These are phyloP conservation scores for Ophiognomonia clavigignenti-juglandacearum DNA, from an alignment of 2,329 filamentous ascomycete species.

Conservation along the genomic window DNA sequence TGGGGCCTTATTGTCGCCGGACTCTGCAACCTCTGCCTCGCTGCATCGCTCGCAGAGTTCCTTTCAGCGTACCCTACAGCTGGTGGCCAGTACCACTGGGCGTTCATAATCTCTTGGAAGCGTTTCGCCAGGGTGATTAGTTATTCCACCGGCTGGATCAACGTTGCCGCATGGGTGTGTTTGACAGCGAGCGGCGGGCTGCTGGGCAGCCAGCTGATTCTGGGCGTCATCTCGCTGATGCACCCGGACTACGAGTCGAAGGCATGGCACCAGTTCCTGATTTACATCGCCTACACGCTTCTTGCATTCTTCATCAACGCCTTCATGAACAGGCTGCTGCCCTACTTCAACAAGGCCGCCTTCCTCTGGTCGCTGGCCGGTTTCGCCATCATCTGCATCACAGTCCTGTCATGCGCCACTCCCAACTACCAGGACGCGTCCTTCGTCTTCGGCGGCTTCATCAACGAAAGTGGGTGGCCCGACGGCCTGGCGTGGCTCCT, in stretches of 20 bases:
- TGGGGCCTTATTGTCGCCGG: slow-evolving; percentile 65
- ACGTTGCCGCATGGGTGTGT: slow-evolving; percentile 66
- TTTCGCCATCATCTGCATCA: slow-evolving; percentile 66
- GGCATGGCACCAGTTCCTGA: slow-evolving; percentile 68
- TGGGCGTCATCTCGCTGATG: slow-evolving; percentile 60
- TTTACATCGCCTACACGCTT: slow-evolving; percentile 62
- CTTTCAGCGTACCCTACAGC: slow-evolving; percentile 58
- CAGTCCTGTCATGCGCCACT: slow-evolving; percentile 60
- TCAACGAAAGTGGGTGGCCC: slow-evolving; percentile 66
- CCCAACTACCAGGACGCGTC: slow-evolving; percentile 58
- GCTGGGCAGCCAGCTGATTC: slow-evolving; percentile 61
- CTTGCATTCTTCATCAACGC: slow-evolving; percentile 61
- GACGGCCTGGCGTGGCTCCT: slow-evolving; percentile 58
- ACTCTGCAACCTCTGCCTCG: slow-evolving; percentile 65
- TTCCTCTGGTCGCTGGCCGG: slow-evolving; percentile 68
- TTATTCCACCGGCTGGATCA: slow-evolving; percentile 71
- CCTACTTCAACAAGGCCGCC: slow-evolving; percentile 62
- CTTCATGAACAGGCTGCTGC: slow-evolving; percentile 57
- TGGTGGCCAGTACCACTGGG: slow-evolving; percentile 68
- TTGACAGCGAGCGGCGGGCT: slow-evolving; percentile 64
- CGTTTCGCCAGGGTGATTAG: slow-evolving; percentile 58
- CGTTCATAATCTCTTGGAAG: slow-evolving; percentile 57
- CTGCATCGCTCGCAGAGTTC: slow-evolving; percentile 67
- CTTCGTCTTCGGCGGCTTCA: slow-evolving; percentile 64
- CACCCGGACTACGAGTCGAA: slow-evolving; percentile 51